A percentile compares a stretch with the other conserved stretches of the same genome.
phyloP scores from a whole-genome alignment of 805 yeast species.

The Candida wancherniae region DNA sequence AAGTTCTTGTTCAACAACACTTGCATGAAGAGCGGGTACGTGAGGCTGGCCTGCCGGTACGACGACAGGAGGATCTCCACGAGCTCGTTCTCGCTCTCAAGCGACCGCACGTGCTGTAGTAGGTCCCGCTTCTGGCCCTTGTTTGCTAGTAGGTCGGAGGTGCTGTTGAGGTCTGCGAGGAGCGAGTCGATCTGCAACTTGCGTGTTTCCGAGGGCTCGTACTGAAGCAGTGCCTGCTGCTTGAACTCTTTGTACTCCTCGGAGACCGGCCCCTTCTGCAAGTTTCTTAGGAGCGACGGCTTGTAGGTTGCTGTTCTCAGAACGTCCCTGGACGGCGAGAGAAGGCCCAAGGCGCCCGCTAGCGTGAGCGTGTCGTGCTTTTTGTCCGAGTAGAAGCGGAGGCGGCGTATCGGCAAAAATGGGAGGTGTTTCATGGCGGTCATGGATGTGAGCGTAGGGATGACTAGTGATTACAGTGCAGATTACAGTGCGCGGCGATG shows the following conservation, averaged over 20 bases:
- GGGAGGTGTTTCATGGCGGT: too few relatives aligned
- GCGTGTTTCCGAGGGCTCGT: constrained; percentile 7
- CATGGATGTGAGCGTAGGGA: too few relatives aligned
- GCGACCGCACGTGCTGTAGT: constrained; percentile 16
- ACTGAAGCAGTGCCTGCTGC: constrained; percentile 1
- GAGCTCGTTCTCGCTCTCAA: constrained; percentile 18
- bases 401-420: too few relatives aligned
- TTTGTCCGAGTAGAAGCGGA: constrained; percentile 4
- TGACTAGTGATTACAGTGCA: too few relatives aligned
- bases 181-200: constrained; percentile 17
- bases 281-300: constrained; percentile 30
- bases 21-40: constrained; percentile 22
- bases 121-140: constrained; percentile 15
- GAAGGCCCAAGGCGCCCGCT: constrained; percentile 36
- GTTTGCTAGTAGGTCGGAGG: constrained; percentile 5
- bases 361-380: constrained; percentile 13
- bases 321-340: constrained; percentile 20
- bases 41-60: constrained; percentile 23
- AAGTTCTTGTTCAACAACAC: constrained; percentile 25
- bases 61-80: constrained; percentile 21
- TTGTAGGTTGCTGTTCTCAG: constrained; percentile 17
- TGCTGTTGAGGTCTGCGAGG: constrained; percentile 23
- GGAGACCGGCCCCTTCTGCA: constrained; percentile 29
- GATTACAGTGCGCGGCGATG: too few relatives aligned
- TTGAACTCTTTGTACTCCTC: constrained; percentile 22